A percentile compares a stretch with the other conserved stretches of the same genome.
These are phyloP conservation scores for Bruguiera parviflora DNA, from an alignment of 345 rosid species.

Conservation along the genomic window DNA sequence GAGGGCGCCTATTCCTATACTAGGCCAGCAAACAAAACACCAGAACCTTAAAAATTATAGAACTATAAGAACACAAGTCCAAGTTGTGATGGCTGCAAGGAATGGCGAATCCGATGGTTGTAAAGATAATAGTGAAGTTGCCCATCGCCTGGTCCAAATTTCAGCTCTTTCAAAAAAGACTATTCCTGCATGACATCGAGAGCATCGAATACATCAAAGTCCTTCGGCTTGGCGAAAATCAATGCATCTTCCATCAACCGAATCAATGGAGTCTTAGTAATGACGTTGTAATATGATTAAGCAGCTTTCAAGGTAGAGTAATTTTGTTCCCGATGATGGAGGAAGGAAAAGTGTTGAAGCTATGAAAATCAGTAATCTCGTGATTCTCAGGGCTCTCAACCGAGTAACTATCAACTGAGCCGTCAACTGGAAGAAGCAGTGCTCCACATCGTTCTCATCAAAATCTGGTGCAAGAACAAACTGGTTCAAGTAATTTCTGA, in stretches of 20 bases:
- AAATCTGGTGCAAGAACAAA: slow-evolving; percentile 84
- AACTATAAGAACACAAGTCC: slow-evolving; percentile 80
- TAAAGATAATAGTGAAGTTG: slow-evolving; percentile 87
- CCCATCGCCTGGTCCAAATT: slow-evolving; percentile 93
- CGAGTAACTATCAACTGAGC: slow-evolving; percentile 73
- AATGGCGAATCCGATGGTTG: slow-evolving; percentile 56
- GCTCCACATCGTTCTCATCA: slow-evolving; percentile 79
- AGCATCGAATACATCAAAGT: slow-evolving; percentile 82
- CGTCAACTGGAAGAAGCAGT: slow-evolving; percentile 78
- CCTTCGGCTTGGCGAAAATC: slow-evolving; percentile 76
- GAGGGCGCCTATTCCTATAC: neutral
- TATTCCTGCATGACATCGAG: slow-evolving; percentile 90
- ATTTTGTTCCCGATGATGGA: slow-evolving; percentile 81
- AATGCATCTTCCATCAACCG: slow-evolving; percentile 87
- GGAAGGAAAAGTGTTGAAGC: slow-evolving; percentile 88
- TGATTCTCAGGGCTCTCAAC: slow-evolving; percentile 85
- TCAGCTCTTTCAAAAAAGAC: slow-evolving; percentile 76
- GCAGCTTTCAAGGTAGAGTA: slow-evolving; percentile 81
- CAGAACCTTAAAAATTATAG: neutral
- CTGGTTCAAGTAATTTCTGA: slow-evolving; percentile 62
- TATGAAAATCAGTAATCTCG: slow-evolving; percentile 85
- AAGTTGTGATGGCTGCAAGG: slow-evolving; percentile 67
- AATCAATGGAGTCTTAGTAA: slow-evolving; percentile 70
- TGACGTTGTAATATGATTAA: slow-evolving; percentile 85
- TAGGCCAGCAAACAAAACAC: slow-evolving; percentile 8